Evolutionary conservation across 163 green algal species (phyloP).

Genomic region (Trebouxia gelatinosa): DNA sequence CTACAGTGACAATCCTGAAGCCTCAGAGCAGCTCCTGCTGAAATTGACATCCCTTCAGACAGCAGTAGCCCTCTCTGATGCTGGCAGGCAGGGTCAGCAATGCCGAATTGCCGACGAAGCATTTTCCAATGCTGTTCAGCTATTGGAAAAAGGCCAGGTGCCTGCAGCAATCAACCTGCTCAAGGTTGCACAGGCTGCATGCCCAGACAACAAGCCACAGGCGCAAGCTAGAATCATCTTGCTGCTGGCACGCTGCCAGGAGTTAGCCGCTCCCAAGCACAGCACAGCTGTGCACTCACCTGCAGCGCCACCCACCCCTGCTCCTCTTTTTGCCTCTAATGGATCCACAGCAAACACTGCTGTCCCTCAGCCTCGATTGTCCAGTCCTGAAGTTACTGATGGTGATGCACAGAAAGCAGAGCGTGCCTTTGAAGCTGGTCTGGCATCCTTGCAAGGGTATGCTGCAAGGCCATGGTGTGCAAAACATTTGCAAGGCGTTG

Average conservation of each 20-base stretch:
- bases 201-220: conserved; percentile 18
- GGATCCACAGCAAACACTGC: not conserved
- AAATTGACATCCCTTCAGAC: conserved; percentile 10
- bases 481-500: too few relatives aligned
- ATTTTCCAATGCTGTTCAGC: conserved; percentile 1
- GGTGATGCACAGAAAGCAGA: not conserved
- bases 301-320: not conserved
- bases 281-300: not conserved
- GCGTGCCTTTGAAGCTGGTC: not conserved
- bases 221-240: conserved; percentile 17
- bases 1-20: not conserved
- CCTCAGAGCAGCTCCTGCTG: conserved; percentile 9
- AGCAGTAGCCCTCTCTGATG: conserved; percentile 7
- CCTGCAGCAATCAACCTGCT: conserved; percentile 15
- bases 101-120: not conserved
- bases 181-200: not conserved
- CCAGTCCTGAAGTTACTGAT: not conserved
- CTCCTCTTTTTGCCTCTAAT: not conserved
- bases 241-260: conserved; percentile 11
- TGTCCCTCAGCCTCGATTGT: not conserved
- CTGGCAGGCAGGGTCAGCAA: not conserved
- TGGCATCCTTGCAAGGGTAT: conserved; percentile 7
- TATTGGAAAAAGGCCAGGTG: not conserved
- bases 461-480: too few relatives aligned
- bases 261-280: conserved; percentile 1